Evolutionary conservation across 371 early-diverging fungal genomes (phyloP).

Genomic region (Smittium mucronatum): DNA sequence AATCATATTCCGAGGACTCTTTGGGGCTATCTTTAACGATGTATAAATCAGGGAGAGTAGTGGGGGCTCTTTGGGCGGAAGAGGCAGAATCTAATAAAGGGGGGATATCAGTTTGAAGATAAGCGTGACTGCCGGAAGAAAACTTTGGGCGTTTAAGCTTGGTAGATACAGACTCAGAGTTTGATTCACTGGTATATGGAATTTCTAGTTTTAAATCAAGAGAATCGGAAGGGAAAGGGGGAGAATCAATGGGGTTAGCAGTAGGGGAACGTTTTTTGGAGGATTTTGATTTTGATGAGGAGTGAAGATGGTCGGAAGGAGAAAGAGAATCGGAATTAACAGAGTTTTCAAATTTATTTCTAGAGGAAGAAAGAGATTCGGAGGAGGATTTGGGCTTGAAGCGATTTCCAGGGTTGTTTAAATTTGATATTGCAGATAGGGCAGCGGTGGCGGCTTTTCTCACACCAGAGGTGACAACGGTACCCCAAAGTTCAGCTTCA

Average conservation of each 20-base stretch:
- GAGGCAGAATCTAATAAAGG: too few relatives aligned
- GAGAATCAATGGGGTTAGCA: too few relatives aligned
- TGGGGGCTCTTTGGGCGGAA: too few relatives aligned
- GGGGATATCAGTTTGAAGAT: not conserved
- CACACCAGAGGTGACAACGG: constrained; percentile 21
- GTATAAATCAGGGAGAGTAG: too few relatives aligned
- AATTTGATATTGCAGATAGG: constrained; percentile 2
- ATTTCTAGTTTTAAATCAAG: too few relatives aligned
- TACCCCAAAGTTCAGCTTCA: constrained; percentile 21
- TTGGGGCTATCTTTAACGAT: too few relatives aligned
- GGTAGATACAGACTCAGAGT: not conserved
- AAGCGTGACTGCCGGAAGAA: not conserved
- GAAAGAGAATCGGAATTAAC: not conserved
- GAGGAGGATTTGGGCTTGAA: not conserved
- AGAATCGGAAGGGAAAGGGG: too few relatives aligned
- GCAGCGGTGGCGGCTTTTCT: constrained; percentile 14
- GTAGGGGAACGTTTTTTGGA: too few relatives aligned
- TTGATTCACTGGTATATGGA: not conserved
- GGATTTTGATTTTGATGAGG: too few relatives aligned
- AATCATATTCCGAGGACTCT: too few relatives aligned
- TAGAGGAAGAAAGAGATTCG: not conserved
- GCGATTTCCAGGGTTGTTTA: not conserved
- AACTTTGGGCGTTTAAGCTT: not conserved
- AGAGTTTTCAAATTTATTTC: not conserved
- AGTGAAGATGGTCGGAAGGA: not conserved